Conservation (phyloP, 164 flowering plant species). For the Akebia trifoliata region DNA sequence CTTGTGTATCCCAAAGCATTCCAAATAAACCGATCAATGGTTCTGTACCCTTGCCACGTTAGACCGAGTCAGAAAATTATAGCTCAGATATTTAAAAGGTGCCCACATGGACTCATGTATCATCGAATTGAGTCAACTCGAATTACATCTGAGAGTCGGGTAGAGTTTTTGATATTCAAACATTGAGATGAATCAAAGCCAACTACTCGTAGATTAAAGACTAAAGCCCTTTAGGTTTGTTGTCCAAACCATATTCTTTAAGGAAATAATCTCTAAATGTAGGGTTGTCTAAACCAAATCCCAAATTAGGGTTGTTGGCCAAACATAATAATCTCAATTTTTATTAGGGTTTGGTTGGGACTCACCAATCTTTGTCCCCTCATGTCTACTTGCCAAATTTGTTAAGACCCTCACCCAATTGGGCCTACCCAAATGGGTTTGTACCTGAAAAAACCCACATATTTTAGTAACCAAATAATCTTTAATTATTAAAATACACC, state of each 20-base stretch:
- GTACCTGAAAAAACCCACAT: slow-evolving; percentile 27
- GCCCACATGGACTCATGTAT: too few relatives aligned
- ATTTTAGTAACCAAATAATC: not conserved
- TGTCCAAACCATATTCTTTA: not conserved
- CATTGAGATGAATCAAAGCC: too few relatives aligned
- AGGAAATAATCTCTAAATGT: not conserved
- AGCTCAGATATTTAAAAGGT: too few relatives aligned
- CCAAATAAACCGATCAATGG: too few relatives aligned
- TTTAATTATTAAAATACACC: not conserved
- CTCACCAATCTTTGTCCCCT: slow-evolving; percentile 44
- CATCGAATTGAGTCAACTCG: too few relatives aligned
- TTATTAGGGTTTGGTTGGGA: not conserved
- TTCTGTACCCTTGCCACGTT: too few relatives aligned
- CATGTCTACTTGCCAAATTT: slow-evolving; percentile 32
- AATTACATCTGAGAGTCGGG: too few relatives aligned
- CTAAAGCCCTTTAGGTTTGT: not conserved
- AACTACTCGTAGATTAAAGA: too few relatives aligned
- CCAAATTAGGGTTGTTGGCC: not conserved
- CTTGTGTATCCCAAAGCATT: too few relatives aligned
- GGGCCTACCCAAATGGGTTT: slow-evolving; percentile 47
- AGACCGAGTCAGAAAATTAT: too few relatives aligned
- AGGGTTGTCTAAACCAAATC: not conserved
- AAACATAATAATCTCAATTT: not conserved
- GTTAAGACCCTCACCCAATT: slow-evolving; percentile 43
- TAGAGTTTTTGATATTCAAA: too few relatives aligned